Base-by-base conservation (phyloP, 1,284 basidiomycete species). In the Ustilago sp. region DNA sequence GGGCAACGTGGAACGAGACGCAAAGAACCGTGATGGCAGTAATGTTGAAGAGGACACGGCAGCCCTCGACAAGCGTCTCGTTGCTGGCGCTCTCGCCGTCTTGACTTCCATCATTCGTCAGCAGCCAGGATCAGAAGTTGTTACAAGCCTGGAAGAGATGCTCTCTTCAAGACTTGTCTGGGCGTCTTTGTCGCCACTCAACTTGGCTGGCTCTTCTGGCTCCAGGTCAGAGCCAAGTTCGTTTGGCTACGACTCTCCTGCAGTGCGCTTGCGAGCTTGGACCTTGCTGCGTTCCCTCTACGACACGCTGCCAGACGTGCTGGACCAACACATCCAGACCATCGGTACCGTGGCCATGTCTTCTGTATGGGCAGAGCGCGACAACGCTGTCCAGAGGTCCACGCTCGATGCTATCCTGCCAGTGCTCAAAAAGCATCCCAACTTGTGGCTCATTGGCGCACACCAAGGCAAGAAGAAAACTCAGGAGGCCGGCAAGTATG, bases 11-110 rank as follows among this genome's bases (percentile, higher is more conserved):
- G 78, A 80, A 50, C 70, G 68, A 34, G 81, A 85, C 53, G 84
- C 84, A 39, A 86, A 86, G 76, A 84, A 78, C 38, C 69, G 84
- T 34, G 83, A 85, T 70, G 83, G 84, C 28, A 68, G 67, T 31
- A 83, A 84, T 23, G 77, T 86, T 32, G 84, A 86, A 41, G 84
- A 86, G 55, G 82, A 81, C 41, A 72, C 65, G 3, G 72, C 79
- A 8, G 83, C 78, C 5, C 79, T 83, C 9, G 80, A 85, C 62
- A 78, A 77, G 31, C 74, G 84, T 23, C 76, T 86, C 31, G 83
- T 80, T 8, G 79, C 82, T 1, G 82, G 81, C 17, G 80, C 81
- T 9, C 65, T 84, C 2, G 81, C 82, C 0, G 74, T 72, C 12
- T 58, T 86, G 0, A 59, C 61, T 2, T 74, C 75, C 53, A 47